These are phyloP conservation scores for Podaxis rugospora DNA, from an alignment of 768 basidiomycete genomes.

Conservation along the genomic window DNA sequence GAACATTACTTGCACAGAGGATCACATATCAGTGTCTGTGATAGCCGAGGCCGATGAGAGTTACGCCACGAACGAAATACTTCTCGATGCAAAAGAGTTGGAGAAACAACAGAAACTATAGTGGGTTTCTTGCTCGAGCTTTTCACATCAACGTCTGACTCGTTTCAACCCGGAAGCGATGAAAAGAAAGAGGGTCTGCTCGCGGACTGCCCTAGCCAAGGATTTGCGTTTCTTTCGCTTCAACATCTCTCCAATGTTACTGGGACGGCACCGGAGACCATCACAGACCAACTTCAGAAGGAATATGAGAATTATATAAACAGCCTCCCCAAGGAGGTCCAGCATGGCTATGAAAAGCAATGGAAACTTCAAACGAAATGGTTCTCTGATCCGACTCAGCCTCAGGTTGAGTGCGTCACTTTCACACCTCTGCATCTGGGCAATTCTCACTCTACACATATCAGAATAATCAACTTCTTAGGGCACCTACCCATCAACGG, in stretches of 20 bases:
- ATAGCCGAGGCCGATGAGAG: background rate
- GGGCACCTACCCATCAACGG: background rate
- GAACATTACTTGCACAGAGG: background rate
- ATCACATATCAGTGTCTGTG: slow-evolving; percentile 4
- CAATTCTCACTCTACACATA: background rate
- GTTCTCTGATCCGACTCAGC: background rate
- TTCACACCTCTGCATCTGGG: too few relatives aligned
- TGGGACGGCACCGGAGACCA: background rate
- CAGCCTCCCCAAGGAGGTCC: background rate
- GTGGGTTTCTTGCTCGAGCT: background rate
- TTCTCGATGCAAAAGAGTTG: background rate
- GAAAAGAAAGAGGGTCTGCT: slow-evolving; percentile 2
- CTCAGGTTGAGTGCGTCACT: slow-evolving; percentile 10
- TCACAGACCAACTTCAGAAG: background rate
- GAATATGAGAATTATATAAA: background rate
- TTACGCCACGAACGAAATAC: background rate
- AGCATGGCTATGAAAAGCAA: slow-evolving; percentile 1
- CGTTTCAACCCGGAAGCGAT: background rate
- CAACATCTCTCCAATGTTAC: background rate
- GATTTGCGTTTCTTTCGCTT: slow-evolving; percentile 1
- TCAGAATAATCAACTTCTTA: slow-evolving; percentile 2
- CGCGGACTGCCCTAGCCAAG: background rate
- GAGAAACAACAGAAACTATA: slow-evolving; percentile 7
- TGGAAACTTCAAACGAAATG: background rate
- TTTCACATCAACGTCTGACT: background rate